Evolutionary conservation across 352 stramenopile genomes (phyloP).

Genomic region (Globisporangium cederbergense): DNA sequence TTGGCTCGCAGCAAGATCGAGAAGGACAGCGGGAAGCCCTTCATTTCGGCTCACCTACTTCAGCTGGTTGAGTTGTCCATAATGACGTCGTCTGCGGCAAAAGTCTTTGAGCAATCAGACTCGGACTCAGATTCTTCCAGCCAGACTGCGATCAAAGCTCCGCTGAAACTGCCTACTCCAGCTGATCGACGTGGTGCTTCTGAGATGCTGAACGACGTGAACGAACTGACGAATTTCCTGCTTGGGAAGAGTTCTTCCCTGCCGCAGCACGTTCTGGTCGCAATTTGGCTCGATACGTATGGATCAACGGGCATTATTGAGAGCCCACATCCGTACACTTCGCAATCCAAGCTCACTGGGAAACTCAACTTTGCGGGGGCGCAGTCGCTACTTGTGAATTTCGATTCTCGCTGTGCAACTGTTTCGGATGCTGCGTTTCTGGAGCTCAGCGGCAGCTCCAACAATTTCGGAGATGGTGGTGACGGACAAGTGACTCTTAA

Average conservation of each 20-base stretch:
- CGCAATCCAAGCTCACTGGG: constrained; percentile 25
- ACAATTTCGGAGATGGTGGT: constrained; percentile 15
- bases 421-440: constrained; percentile 19
- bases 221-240: constrained; percentile 53
- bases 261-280: constrained; percentile 49
- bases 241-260: constrained; percentile 43
- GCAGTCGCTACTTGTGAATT: constrained; percentile 53
- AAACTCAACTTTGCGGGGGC: constrained; percentile 49
- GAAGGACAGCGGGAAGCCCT: constrained; percentile 54
- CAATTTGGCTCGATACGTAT: constrained; percentile 82
- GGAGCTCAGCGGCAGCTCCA: constrained; percentile 15
- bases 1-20: constrained; percentile 55
- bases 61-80: constrained; percentile 79
- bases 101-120: constrained; percentile 30
- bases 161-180: constrained; percentile 36
- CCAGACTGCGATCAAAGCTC: background rate
- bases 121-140: background rate
- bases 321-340: constrained; percentile 55
- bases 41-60: constrained; percentile 71
- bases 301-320: constrained; percentile 59
- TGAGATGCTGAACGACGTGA: constrained; percentile 53
- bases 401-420: constrained; percentile 65
- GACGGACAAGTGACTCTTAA: constrained; percentile 22
- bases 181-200: constrained; percentile 38
- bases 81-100: constrained; percentile 38